Evolutionary conservation across 768 basidiomycete genomes (phyloP).

Genomic region (Xerocomus brunneocitrinus): DNA sequence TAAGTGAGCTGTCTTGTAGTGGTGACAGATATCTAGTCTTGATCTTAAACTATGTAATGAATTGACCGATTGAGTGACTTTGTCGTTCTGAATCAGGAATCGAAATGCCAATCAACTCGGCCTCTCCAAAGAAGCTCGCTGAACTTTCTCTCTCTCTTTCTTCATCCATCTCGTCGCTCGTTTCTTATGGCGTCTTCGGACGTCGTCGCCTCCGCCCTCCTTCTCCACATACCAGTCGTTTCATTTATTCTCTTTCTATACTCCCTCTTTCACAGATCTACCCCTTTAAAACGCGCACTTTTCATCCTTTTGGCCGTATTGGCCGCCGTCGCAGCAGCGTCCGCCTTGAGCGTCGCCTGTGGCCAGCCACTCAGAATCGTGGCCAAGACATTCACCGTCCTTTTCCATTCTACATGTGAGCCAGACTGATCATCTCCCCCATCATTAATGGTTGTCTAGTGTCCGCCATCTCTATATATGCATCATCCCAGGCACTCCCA

Average conservation of each 20-base stretch:
- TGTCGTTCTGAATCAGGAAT: slow-evolving; percentile 10
- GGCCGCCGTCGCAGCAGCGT: slow-evolving; percentile 21
- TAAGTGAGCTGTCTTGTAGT: too few relatives aligned
- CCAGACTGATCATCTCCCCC: not conserved
- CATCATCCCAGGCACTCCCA: slow-evolving; percentile 1
- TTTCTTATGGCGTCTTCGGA: slow-evolving; percentile 23
- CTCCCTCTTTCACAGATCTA: slow-evolving; percentile 10
- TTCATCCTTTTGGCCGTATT: slow-evolving; percentile 22
- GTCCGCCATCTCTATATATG: slow-evolving; percentile 23
- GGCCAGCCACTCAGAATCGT: slow-evolving; percentile 13
- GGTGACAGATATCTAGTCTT: too few relatives aligned
- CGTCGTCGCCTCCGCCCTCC: slow-evolving; percentile 25
- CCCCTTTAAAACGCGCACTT: slow-evolving; percentile 2
- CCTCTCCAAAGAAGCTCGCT: not conserved
- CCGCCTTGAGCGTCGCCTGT: slow-evolving; percentile 15
- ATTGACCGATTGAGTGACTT: not conserved
- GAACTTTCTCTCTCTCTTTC: slow-evolving; percentile 1
- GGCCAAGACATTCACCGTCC: slow-evolving; percentile 11
- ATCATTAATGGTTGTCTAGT: slow-evolving; percentile 12
- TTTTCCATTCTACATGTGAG: slow-evolving; percentile 26
- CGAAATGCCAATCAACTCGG: slow-evolving; percentile 14
- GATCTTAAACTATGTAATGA: too few relatives aligned
- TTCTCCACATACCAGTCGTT: slow-evolving; percentile 22
- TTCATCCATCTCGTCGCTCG: slow-evolving; percentile 16
- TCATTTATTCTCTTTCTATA: slow-evolving; percentile 12